Evolutionary conservation across 2,329 filamentous ascomycete species (phyloP), one percentile per base, ranked within the genome.

Genomic region (Verruconis gallopava): DNA sequence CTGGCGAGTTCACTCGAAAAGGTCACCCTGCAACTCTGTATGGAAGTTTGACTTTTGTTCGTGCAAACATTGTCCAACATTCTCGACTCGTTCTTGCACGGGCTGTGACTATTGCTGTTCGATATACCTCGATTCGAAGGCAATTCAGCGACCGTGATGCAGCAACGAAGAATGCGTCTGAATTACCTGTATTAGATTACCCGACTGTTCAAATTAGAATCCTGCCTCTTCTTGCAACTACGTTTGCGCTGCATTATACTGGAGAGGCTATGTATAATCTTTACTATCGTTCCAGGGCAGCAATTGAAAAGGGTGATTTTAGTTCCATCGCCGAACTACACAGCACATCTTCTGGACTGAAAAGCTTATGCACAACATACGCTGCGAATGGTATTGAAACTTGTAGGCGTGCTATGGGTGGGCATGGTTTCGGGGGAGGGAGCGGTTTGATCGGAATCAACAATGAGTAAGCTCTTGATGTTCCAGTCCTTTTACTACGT

Each of bases 361-460:
- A 72, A 50, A 71, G 67, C 47, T 50, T 72, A 14, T 72, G 69
- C 45, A 72, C 69, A 0, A 69, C 62, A 42, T 55, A 72, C 6
- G 66, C 68, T 6, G 70, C 69, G 3, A 67, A 71, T 49, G 68
- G 69, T 0, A 72, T 73, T 39, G 69, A 73, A 49, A 71, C 63
- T 0, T 73, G 69, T 48, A 62, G 69, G 21, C 56, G 69, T 35
- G 67, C 69, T 4, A 63, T 72, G 60, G 70, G 70, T 14, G 69
- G 69, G 0, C 69, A 73, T 51, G 69, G 69, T 1, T 73, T 71
- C 47, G 67, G 68, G 3, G 68, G 67, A 14, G 66, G 63, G 1
- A 71, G 66, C 49, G 69, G 69, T 2, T 60, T 72, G 21, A 65
- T 72, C 9, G 66, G 69, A 21, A 55, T 71, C 28, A 70, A 72